Conservation (phyloP, 2,329 filamentous ascomycete species). For the Periglandula ipomoeae region DNA sequence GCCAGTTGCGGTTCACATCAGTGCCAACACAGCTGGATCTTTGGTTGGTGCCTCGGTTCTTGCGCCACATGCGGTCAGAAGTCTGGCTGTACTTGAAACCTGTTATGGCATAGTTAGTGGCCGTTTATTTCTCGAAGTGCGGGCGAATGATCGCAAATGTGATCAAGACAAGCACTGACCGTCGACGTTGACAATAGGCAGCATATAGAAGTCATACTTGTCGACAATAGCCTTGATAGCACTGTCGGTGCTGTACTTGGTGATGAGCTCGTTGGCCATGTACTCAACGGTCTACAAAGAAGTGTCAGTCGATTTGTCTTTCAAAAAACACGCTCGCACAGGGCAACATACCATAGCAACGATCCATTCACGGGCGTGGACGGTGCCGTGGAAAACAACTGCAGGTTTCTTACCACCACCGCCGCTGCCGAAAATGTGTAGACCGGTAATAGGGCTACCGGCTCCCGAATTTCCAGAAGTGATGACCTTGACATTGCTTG, state of each 20-base stretch:
- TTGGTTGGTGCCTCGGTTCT: slow-evolving; percentile 40
- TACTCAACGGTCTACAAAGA: slow-evolving; percentile 38
- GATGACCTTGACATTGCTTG: slow-evolving; percentile 38
- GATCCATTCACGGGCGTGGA: slow-evolving; percentile 54
- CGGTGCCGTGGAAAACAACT: slow-evolving; percentile 46
- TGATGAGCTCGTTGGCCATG: slow-evolving; percentile 38
- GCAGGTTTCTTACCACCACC: slow-evolving; percentile 39
- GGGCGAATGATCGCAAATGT: neutral
- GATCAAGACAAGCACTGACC: slow-evolving; percentile 25
- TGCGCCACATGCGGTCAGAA: slow-evolving; percentile 50
- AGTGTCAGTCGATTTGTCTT: neutral
- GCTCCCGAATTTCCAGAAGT: slow-evolving; percentile 37
- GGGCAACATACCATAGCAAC: slow-evolving; percentile 38
- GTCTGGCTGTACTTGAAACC: slow-evolving; percentile 52
- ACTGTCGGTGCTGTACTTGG: slow-evolving; percentile 31
- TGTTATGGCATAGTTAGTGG: slow-evolving; percentile 16
- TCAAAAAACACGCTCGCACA: no score
- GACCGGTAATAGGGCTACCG: slow-evolving; percentile 49
- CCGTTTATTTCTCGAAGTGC: no score
- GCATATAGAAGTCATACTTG: slow-evolving; percentile 57
- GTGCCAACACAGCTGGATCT: slow-evolving; percentile 37
- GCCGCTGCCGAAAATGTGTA: slow-evolving; percentile 43
- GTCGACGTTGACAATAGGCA: slow-evolving; percentile 54
- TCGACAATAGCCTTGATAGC: slow-evolving; percentile 39
- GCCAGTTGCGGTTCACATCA: slow-evolving; percentile 55